Conservation (phyloP, 306 rosid genomes). For the Arachis hypogaea region DNA sequence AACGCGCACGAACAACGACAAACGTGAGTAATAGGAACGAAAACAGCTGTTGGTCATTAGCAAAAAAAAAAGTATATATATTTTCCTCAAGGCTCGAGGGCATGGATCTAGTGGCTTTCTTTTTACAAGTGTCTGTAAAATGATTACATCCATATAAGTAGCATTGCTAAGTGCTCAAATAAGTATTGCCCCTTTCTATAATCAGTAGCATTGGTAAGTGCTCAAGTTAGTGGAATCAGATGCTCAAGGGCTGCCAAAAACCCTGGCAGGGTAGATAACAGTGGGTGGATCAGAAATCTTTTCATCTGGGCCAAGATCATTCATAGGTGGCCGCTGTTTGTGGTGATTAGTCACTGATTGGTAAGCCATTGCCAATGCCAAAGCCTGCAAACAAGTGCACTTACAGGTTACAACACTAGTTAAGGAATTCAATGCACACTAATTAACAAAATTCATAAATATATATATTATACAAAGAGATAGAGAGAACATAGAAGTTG, state of each 20-base stretch:
- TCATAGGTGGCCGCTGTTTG: constrained; percentile 60
- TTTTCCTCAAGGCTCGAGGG: not conserved
- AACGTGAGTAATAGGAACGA: too few species aligned
- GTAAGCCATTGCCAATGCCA: constrained; percentile 79
- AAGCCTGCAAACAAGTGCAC: constrained; percentile 43
- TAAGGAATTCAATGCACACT: too few species aligned
- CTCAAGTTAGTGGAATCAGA: not conserved
- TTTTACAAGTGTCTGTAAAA: not conserved
- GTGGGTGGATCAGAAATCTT: constrained; percentile 38
- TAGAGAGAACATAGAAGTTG: too few species aligned
- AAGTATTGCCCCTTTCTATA: not conserved
- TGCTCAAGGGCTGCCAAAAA: constrained; percentile 36
- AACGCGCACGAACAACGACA: not conserved
- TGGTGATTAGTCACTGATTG: constrained; percentile 73
- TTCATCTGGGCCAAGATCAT: constrained; percentile 65
- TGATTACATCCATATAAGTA: constrained; percentile 19
- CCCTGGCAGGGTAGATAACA: constrained; percentile 41
- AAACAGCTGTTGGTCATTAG: constrained; percentile 1
- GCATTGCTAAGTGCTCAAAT: constrained; percentile 12
- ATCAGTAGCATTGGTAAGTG: constrained; percentile 24
- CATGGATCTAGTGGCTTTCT: not conserved
- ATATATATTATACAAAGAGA: too few species aligned
- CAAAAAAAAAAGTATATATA: not conserved
- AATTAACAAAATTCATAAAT: too few species aligned
- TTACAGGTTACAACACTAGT: too few species aligned